These are phyloP conservation scores for Funneliformis mosseae DNA, from an alignment of 192 early-diverging fungal species.

Conservation along the genomic window DNA sequence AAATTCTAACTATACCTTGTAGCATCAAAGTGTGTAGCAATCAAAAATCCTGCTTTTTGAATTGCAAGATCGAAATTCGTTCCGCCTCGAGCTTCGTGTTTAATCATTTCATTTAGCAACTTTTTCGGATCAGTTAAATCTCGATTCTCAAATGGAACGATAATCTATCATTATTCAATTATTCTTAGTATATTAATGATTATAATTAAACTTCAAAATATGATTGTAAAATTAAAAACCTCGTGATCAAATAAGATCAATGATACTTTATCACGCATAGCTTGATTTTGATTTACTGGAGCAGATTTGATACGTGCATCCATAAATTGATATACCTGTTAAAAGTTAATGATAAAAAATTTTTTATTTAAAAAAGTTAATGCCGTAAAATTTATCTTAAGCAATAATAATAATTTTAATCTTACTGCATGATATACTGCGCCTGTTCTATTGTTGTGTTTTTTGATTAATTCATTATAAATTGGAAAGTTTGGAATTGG, in stretches of 20 bases:
- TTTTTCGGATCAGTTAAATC: not conserved
- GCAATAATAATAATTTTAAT: not conserved
- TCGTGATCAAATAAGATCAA: constrained; percentile 17
- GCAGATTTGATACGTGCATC: constrained; percentile 1
- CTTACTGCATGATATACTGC: constrained; percentile 33
- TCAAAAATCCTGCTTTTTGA: constrained; percentile 13
- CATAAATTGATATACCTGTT: constrained; percentile 30
- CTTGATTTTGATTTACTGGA: not conserved
- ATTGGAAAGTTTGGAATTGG: not conserved
- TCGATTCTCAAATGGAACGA: constrained; percentile 26
- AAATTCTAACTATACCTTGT: not conserved
- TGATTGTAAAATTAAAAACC: not conserved
- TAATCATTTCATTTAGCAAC: constrained; percentile 8
- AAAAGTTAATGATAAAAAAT: not conserved
- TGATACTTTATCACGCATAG: constrained; percentile 23
- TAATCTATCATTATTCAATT: not conserved
- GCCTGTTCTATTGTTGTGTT: constrained; percentile 26
- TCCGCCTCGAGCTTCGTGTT: constrained; percentile 7
- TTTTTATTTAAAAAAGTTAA: too few species aligned
- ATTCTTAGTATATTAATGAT: too few species aligned
- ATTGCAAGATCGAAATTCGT: constrained; percentile 20
- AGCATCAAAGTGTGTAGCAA: not conserved
- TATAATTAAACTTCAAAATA: not conserved
- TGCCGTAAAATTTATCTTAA: too few species aligned
- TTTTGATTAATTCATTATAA: not conserved